phyloP scores from a whole-genome alignment of 306 rosid genomes.

The Cicer arietinum region DNA sequence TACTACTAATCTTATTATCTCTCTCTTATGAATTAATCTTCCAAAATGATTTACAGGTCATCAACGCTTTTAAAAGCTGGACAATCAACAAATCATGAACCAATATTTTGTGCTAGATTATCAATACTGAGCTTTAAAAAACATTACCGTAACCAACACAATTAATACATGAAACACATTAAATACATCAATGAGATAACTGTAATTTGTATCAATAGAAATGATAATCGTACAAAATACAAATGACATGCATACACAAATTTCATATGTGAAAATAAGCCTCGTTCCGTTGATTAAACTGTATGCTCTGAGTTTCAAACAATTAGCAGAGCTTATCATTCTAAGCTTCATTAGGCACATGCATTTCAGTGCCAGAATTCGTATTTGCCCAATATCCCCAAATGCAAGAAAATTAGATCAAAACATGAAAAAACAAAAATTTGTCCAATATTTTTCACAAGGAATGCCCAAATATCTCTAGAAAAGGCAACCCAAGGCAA shows the following conservation, averaged over 20 bases:
- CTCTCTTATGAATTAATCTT: not conserved
- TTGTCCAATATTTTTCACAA: not conserved
- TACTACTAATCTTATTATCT: not conserved
- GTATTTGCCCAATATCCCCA: not conserved
- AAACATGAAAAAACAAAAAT: not conserved
- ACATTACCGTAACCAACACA: not conserved
- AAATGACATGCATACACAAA: not conserved
- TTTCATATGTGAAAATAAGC: not conserved
- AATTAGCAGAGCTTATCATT: not conserved
- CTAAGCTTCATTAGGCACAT: not conserved
- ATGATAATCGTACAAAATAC: not conserved
- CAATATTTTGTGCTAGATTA: not conserved
- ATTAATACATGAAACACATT: not conserved
- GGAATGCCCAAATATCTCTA: not conserved
- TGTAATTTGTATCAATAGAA: not conserved
- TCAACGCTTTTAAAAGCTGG: not conserved
- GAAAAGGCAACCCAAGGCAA: not conserved
- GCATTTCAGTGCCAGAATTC: not conserved
- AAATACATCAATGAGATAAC: not conserved
- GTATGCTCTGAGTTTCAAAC: conserved; percentile 23
- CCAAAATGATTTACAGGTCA: not conserved
- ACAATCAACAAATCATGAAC: not conserved
- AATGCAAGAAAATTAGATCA: not conserved
- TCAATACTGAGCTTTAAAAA: not conserved
- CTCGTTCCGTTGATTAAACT: not conserved